Percentiles rank a stretch among this genome's conserved stretches.
These are phyloP conservation scores for Oehlia diaphana DNA, from an alignment of 192 early-diverging fungal species.

Conservation along the genomic window DNA sequence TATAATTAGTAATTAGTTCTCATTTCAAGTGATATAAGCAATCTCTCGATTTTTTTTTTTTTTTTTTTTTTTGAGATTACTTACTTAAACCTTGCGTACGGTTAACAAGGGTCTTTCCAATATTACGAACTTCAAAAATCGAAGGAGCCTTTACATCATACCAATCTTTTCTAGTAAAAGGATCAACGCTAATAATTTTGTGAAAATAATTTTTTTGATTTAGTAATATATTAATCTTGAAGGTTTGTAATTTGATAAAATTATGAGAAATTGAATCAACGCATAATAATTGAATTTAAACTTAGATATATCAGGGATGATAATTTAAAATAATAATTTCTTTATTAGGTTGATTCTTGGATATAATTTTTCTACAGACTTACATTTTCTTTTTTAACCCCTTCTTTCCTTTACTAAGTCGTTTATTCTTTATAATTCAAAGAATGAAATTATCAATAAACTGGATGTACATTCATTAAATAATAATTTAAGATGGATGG, in stretches of 20 bases:
- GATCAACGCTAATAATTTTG: constrained; percentile 76
- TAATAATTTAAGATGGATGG: background rate
- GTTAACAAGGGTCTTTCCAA: constrained; percentile 99
- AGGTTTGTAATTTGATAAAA: no score
- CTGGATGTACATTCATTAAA: no score
- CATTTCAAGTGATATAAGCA: background rate
- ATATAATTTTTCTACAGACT: constrained; percentile 45
- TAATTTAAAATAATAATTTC: no score
- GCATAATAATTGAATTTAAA: background rate
- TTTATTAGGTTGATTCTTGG: background rate
- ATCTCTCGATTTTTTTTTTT: background rate
- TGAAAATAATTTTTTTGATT: no score
- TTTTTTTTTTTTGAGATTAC: constrained; percentile 31
- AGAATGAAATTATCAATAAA: background rate
- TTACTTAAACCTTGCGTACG: constrained; percentile 98
- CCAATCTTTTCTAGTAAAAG: constrained; percentile 99
- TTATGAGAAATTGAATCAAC: no score
- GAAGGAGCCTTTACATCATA: constrained; percentile 99
- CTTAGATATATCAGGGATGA: background rate
- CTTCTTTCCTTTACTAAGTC: constrained; percentile 98
- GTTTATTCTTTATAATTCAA: constrained; percentile 53
- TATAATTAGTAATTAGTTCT: background rate
- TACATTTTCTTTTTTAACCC: constrained; percentile 98
- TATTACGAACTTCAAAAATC: constrained; percentile 90
- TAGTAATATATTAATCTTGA: no score